A percentile compares a stretch with the other conserved stretches of the same genome.
Evolutionary conservation across 345 rosid species (phyloP).

Genomic region (Barbarea vulgaris): DNA sequence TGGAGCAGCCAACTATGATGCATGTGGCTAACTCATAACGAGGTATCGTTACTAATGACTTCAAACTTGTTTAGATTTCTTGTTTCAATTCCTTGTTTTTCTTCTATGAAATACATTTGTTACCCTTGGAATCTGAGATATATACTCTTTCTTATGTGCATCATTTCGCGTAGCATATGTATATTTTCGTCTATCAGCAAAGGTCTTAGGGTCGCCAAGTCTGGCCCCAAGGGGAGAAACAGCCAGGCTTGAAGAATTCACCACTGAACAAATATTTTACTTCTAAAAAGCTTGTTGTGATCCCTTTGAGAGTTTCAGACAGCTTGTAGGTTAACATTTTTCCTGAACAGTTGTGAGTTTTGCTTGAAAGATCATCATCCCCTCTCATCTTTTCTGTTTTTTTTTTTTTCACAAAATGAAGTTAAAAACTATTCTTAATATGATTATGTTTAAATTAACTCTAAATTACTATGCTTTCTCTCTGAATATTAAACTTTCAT

Average conservation of each 20-base stretch:
- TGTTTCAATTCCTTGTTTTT: not conserved
- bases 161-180: not conserved
- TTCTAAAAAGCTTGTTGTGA: slow-evolving; percentile 16
- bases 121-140: slow-evolving; percentile 49
- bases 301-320: slow-evolving; percentile 4
- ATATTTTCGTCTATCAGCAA: slow-evolving; percentile 42
- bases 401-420: not conserved
- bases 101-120: slow-evolving; percentile 46
- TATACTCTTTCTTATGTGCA: not conserved
- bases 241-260: slow-evolving; percentile 49
- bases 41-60: no score
- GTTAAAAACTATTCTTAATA: not conserved
- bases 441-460: not conserved
- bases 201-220: slow-evolving; percentile 66
- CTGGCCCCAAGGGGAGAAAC: slow-evolving; percentile 69
- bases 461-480: not conserved
- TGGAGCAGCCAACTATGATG: no score
- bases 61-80: no score
- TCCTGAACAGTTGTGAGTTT: slow-evolving; percentile 31
- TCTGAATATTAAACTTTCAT: not conserved
- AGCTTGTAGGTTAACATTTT: slow-evolving; percentile 29
- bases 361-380: slow-evolving; percentile 5
- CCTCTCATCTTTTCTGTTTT: not conserved
- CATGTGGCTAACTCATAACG: no score
- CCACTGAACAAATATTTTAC: slow-evolving; percentile 4